phyloP scores from a whole-genome alignment of 176 grass and related monocot species.

The Areca catechu region DNA sequence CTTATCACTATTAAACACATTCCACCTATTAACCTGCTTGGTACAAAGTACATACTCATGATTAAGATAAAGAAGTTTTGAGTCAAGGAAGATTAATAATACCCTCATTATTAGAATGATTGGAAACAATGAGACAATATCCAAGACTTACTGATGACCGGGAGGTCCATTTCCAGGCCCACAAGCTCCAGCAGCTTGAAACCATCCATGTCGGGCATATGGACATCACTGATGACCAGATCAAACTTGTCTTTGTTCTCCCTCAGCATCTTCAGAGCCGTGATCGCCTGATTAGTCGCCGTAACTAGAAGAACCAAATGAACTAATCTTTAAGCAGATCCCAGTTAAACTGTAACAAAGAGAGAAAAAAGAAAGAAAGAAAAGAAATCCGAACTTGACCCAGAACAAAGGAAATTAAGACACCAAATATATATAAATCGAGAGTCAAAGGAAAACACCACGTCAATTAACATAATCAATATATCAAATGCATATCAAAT shows the following conservation, averaged over 20 bases:
- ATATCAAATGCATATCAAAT: no score
- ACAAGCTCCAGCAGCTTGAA: conserved; percentile 79
- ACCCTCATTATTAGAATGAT: neutral
- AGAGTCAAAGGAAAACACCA: no score
- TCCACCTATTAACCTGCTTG: no score
- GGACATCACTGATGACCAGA: conserved; percentile 83
- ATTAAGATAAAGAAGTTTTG: no score
- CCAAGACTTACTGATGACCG: conserved; percentile 73
- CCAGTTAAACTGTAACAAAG: neutral
- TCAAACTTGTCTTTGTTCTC: conserved; percentile 81
- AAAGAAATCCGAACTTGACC: neutral
- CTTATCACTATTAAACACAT: no score
- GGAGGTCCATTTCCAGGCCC: conserved; percentile 90
- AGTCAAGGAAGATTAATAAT: no score
- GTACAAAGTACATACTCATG: no score
- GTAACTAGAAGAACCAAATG: conserved; percentile 47
- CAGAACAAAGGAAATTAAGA: neutral
- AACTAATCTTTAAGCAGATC: conserved; percentile 10
- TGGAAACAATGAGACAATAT: neutral
- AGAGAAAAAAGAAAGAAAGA: neutral
- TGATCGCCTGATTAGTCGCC: conserved; percentile 47
- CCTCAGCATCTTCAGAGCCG: conserved; percentile 56
- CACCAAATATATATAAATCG: neutral
- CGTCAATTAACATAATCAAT: no score
- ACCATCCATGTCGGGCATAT: conserved; percentile 78